A percentile compares a stretch with the other conserved stretches of the same genome.
Conservation (phyloP, 2,329 filamentous ascomycete species). For the Onygenales sp. region DNA sequence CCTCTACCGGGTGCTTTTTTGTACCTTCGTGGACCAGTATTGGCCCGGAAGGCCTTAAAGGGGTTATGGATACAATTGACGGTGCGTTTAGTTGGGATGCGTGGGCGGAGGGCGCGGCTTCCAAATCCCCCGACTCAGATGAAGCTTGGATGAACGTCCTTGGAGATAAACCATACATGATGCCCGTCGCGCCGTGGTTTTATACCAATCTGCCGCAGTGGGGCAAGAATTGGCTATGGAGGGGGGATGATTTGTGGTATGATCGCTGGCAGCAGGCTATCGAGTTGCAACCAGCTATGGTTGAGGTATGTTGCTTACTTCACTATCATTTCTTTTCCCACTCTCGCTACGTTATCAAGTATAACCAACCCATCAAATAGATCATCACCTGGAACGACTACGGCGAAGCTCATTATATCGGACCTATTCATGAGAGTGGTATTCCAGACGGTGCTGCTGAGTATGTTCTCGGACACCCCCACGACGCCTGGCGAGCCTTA, state of each 20-base stretch:
- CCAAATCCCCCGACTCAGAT: constrained; percentile 30
- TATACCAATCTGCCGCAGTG: constrained; percentile 48
- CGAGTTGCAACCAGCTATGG: constrained; percentile 41
- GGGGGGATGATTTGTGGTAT: constrained; percentile 52
- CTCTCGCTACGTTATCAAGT: background rate
- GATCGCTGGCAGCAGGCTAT: constrained; percentile 49
- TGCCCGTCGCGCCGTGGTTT: constrained; percentile 50
- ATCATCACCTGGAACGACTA: constrained; percentile 54
- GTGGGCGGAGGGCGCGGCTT: constrained; percentile 30
- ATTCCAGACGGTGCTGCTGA: constrained; percentile 39
- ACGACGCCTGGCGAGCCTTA: constrained; percentile 42
- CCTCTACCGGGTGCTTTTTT: constrained; percentile 31
- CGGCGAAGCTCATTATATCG: constrained; percentile 52
- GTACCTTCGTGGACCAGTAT: constrained; percentile 39
- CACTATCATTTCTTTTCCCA: constrained; percentile 1
- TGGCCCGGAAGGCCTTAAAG: constrained; percentile 18
- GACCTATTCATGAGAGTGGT: constrained; percentile 37
- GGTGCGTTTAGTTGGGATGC: constrained; percentile 36
- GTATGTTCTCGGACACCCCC: constrained; percentile 41
- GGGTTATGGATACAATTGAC: constrained; percentile 24
- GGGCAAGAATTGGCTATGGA: constrained; percentile 55
- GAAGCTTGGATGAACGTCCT: constrained; percentile 30
- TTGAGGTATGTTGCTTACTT: constrained; percentile 27
- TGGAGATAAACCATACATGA: constrained; percentile 39
- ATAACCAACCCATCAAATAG: constrained; percentile 14